Base-by-base conservation (phyloP, 2,329 filamentous ascomycete genomes). In the Colletotrichum liriopes region DNA sequence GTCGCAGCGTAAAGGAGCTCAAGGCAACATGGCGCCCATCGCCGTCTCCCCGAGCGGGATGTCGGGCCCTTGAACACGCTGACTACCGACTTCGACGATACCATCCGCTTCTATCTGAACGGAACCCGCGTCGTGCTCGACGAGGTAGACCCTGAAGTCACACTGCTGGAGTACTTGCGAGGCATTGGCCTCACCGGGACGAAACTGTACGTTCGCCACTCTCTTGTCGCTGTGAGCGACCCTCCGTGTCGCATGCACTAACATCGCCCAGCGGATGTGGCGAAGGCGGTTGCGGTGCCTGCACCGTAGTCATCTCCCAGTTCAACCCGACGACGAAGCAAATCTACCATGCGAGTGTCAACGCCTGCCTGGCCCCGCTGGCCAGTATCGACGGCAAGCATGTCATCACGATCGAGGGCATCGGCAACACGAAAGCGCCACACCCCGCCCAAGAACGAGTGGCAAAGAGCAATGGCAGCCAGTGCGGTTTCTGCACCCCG, bases 331-430 rank as follows among this genome's bases (percentile, higher is more conserved):
- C 94, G 4, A 98, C 95, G 7, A 94, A 94, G 78, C 90, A 93
- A 80, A 94, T 98, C 77, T 98, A 98, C 79, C 96, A 99, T 86
- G 96, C 96, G 69, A 97, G 94, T 65, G 94, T 98, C 72, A 99
- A 99, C 81, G 96, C 96, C 52, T 99, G 96, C 81, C 87, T 99
- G 64, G 96, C 96, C 14, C 96, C 96, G 8, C 88, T 99, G 58
- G 93, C 95, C 76, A 97, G 95, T 78, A 90, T 98, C 54, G 96
- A 98, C 81, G 96, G 96, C 55, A 99, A 99, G 81, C 96, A 99
- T 88, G 94, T 98, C 78, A 95, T 99, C 79, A 99, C 96, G 3
- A 92, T 99, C 51, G 96, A 99, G 83, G 96, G 96, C 8, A 98
- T 99, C 77, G 96, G 96, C 14, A 94, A 93, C 80, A 92, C 94